Evolutionary conservation across 169 alveolate genomes (phyloP).

Genomic region (Cryptosporidium sp.): DNA sequence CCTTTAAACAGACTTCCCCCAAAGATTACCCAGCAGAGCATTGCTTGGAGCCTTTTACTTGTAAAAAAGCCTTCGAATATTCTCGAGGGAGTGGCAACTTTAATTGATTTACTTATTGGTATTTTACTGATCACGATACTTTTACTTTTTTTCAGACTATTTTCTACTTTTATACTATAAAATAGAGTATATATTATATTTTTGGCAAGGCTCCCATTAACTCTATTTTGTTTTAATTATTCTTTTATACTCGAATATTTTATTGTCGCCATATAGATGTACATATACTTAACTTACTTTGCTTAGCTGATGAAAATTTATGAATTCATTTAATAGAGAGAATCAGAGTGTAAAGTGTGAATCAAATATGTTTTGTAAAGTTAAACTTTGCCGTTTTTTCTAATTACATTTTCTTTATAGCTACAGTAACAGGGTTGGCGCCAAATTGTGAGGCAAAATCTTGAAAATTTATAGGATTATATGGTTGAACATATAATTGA

Average conservation of each 20-base stretch:
- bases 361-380: too few relatives aligned
- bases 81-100: conserved; percentile 21
- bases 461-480: neutral
- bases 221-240: neutral
- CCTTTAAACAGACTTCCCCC: conserved; percentile 64
- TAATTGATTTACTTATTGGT: conserved; percentile 20
- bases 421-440: neutral
- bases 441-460: neutral
- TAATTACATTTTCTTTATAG: too few relatives aligned
- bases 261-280: neutral
- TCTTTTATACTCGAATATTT: neutral
- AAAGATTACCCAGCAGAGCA: conserved; percentile 29
- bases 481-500: neutral
- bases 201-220: neutral
- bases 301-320: too few relatives aligned
- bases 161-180: conserved; percentile 17
- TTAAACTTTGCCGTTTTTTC: too few relatives aligned
- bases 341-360: neutral
- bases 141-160: neutral
- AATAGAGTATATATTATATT: neutral
- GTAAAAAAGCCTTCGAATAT: conserved; percentile 45
- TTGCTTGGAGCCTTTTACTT: conserved; percentile 52
- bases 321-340: too few relatives aligned
- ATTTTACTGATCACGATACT: conserved; percentile 21
- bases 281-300: neutral